These are phyloP conservation scores for Macadamia tetraphylla DNA, from an alignment of 164 flowering plant genomes.

Conservation along the genomic window DNA sequence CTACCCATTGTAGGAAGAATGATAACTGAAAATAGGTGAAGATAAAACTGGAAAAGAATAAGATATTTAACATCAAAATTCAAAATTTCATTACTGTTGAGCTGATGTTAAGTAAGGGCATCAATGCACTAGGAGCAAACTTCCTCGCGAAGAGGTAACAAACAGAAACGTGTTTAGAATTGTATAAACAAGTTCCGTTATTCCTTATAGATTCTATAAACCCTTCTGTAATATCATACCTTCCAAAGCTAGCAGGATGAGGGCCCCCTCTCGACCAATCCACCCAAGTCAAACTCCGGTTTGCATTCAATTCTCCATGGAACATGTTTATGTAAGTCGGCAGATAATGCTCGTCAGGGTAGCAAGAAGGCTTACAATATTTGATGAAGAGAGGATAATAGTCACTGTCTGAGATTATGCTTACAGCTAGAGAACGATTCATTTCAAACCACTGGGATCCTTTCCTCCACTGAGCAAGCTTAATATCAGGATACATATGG, in stretches of 20 bases:
- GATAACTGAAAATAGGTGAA: too few species aligned
- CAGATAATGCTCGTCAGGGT: slow-evolving; percentile 45
- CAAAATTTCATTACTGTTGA: too few species aligned
- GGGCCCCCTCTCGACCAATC: slow-evolving; percentile 52
- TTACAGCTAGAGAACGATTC: slow-evolving; percentile 32
- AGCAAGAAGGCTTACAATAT: slow-evolving; percentile 38
- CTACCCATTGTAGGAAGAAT: too few species aligned
- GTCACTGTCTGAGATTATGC: slow-evolving; percentile 29
- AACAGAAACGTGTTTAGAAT: slow-evolving; percentile 14
- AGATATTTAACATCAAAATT: too few species aligned
- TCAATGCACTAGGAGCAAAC: slow-evolving; percentile 41
- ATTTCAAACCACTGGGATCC: slow-evolving; percentile 49
- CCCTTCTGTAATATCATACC: slow-evolving; percentile 27
- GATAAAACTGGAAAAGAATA: too few species aligned
- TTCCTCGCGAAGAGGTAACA: slow-evolving; percentile 45
- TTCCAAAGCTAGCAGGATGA: slow-evolving; percentile 43
- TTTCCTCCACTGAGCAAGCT: slow-evolving; percentile 39
- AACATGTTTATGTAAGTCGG: slow-evolving; percentile 38
- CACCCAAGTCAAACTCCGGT: slow-evolving; percentile 44
- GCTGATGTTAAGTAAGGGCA: slow-evolving; percentile 20
- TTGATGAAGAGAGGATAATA: slow-evolving; percentile 24
- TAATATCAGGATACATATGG: slow-evolving; percentile 38
- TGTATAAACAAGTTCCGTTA: slow-evolving; percentile 27
- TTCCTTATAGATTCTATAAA: slow-evolving; percentile 20
- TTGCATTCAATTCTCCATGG: slow-evolving; percentile 23